These are phyloP conservation scores for Volutella citrinella DNA, from an alignment of 2,329 filamentous ascomycete species.

Conservation along the genomic window DNA sequence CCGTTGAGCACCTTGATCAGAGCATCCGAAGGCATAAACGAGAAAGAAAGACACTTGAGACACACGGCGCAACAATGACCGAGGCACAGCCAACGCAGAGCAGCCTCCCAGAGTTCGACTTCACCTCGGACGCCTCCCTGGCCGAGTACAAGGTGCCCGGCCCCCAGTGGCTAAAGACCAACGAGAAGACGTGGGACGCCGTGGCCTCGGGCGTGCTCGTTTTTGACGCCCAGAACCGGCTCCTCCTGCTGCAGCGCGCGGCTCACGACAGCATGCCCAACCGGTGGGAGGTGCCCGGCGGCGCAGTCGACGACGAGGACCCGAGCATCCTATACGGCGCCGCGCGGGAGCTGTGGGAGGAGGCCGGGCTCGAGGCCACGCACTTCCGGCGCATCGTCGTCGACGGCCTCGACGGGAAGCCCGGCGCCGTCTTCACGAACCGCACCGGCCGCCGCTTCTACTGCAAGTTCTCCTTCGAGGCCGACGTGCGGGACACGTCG, in stretches of 20 bases:
- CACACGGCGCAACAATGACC: slow-evolving; percentile 15
- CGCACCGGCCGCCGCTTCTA: slow-evolving; percentile 28
- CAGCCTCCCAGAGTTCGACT: slow-evolving; percentile 8
- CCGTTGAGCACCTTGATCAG: too few species aligned
- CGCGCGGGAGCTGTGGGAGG: slow-evolving; percentile 48
- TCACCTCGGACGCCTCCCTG: slow-evolving; percentile 22
- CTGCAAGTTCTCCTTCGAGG: slow-evolving; percentile 35
- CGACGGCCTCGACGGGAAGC: slow-evolving; percentile 19
- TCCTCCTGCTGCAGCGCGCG: slow-evolving; percentile 47
- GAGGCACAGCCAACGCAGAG: slow-evolving; percentile 1
- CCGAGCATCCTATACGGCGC: slow-evolving; percentile 39
- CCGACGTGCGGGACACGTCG: slow-evolving; percentile 25
- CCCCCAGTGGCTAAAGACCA: slow-evolving; percentile 21
- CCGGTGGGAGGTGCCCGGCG: slow-evolving; percentile 49
- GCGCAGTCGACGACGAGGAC: slow-evolving; percentile 42
- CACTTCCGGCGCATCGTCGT: slow-evolving; percentile 28
- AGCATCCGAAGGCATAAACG: too few species aligned
- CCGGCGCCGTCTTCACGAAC: slow-evolving; percentile 32
- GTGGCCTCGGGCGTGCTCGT: slow-evolving; percentile 33
- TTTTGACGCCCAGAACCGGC: slow-evolving; percentile 29
- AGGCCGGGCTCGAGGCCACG: slow-evolving; percentile 37
- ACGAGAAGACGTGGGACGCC: slow-evolving; percentile 27
- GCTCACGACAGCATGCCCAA: slow-evolving; percentile 42
- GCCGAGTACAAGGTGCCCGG: slow-evolving; percentile 21
- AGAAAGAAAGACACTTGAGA: too few species aligned